These are phyloP conservation scores for Betula pendula DNA, from an alignment of 306 rosid genomes.

Conservation along the genomic window DNA sequence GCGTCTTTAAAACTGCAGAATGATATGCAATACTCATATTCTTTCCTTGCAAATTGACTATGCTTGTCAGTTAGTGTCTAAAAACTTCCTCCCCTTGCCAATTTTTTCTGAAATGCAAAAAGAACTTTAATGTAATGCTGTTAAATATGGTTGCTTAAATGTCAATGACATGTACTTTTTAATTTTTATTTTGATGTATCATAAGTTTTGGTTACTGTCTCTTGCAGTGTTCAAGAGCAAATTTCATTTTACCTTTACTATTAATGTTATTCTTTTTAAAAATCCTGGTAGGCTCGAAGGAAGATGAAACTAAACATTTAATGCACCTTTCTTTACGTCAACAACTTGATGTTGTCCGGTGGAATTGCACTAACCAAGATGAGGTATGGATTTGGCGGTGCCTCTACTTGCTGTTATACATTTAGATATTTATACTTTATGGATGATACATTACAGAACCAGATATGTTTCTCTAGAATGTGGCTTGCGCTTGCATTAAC, in stretches of 20 bases:
- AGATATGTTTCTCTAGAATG: background rate
- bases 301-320: conserved; percentile 68
- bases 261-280: conserved; percentile 14
- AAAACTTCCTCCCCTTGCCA: background rate
- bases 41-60: background rate
- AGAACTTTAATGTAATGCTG: background rate
- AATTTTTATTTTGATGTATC: background rate
- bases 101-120: background rate
- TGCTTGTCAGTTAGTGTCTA: background rate
- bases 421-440: conserved; percentile 7
- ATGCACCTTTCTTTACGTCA: conserved; percentile 58
- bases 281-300: conserved; percentile 53
- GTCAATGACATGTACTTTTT: background rate
- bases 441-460: background rate
- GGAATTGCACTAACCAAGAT: conserved; percentile 83
- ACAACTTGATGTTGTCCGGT: conserved; percentile 69
- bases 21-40: background rate
- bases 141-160: background rate
- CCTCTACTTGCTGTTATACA: conserved; percentile 9
- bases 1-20: background rate
- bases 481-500: background rate
- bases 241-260: background rate
- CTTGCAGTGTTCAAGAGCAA: background rate
- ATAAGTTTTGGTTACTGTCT: background rate
- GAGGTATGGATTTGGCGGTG: conserved; percentile 49